phyloP scores from a whole-genome alignment of 164 flowering plant genomes.

The Berberis thunbergii region DNA sequence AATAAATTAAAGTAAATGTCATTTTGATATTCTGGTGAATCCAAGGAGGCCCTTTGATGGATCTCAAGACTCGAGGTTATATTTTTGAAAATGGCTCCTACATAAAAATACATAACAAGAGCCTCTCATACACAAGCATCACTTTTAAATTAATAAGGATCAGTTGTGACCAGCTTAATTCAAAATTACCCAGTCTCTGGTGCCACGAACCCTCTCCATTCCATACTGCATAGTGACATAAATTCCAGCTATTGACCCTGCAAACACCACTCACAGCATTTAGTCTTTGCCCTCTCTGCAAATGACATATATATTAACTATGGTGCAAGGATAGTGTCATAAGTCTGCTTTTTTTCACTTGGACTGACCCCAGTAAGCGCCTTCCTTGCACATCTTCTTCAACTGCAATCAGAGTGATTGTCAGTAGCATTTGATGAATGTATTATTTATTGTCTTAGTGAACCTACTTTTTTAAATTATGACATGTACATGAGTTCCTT shows the following conservation, averaged over 20 bases:
- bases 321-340: neutral
- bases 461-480: neutral
- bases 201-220: slow-evolving; percentile 63
- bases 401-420: slow-evolving; percentile 41
- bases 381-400: slow-evolving; percentile 86
- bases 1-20: too few relatives aligned
- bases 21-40: too few relatives aligned
- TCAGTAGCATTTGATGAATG: slow-evolving; percentile 8
- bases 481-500: too few relatives aligned
- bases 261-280: neutral
- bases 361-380: slow-evolving; percentile 84
- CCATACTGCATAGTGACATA: slow-evolving; percentile 90
- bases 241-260: slow-evolving; percentile 81
- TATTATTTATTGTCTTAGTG: neutral
- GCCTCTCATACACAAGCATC: too few relatives aligned
- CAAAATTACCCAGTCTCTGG: slow-evolving; percentile 76
- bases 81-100: too few relatives aligned
- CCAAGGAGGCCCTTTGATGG: too few relatives aligned
- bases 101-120: too few relatives aligned
- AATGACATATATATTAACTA: neutral
- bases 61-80: too few relatives aligned
- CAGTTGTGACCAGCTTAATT: neutral
- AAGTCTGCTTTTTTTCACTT: too few relatives aligned
- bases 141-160: too few relatives aligned
- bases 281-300: neutral